Evolutionary conservation across 768 basidiomycete species (phyloP).

Genomic region (Rhodotorula paludigena): DNA sequence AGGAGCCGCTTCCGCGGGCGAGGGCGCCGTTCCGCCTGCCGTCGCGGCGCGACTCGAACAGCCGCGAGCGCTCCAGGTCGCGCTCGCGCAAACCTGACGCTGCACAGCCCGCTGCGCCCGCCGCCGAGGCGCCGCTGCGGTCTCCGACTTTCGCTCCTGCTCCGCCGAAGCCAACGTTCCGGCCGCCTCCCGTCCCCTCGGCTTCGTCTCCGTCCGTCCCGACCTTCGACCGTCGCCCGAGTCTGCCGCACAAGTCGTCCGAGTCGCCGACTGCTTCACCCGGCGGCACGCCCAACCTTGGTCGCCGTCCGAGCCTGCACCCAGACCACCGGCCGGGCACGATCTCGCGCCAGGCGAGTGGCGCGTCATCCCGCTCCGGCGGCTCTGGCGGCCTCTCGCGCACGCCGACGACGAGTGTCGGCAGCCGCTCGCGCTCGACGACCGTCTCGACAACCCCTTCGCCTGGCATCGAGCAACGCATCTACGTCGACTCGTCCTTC

Average conservation of each 20-base stretch:
- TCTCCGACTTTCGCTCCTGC: not conserved
- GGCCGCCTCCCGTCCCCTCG: slow-evolving; percentile 10
- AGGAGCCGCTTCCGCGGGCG: slow-evolving; percentile 1
- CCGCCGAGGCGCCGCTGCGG: not conserved
- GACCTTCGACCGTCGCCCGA: slow-evolving; percentile 15
- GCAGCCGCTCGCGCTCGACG: not conserved
- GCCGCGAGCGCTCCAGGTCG: not conserved
- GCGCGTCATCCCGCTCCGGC: not conserved
- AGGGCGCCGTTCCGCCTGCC: not conserved
- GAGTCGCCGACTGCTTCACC: not conserved
- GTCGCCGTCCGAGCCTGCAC: not conserved
- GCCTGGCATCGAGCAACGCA: slow-evolving; percentile 46
- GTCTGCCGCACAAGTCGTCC: slow-evolving; percentile 4
- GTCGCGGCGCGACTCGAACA: not conserved
- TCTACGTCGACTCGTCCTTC: slow-evolving; percentile 73
- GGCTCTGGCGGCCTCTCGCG: not conserved
- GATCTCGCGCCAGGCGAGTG: not conserved
- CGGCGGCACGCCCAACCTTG: not conserved
- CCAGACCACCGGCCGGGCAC: slow-evolving; percentile 7
- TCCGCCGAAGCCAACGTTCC: slow-evolving; percentile 6
- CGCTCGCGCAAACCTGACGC: not conserved
- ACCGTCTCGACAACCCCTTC: not conserved
- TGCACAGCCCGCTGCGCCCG: not conserved
- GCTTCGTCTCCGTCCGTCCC: not conserved
- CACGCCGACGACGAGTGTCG: not conserved